phyloP scores from a whole-genome alignment of 345 rosid species.

The Isatis tinctoria region DNA sequence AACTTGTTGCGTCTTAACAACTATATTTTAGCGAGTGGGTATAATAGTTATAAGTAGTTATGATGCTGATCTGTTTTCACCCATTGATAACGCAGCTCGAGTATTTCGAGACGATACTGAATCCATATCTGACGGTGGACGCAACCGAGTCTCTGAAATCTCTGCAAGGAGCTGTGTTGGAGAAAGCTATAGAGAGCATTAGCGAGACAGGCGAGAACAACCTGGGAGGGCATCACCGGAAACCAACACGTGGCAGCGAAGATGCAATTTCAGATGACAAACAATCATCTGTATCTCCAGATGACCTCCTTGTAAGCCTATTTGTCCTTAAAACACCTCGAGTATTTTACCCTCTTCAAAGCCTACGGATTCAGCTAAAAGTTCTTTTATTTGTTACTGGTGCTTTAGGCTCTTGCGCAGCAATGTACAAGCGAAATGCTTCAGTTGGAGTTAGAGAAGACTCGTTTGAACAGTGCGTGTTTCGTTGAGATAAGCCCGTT shows the following conservation, averaged over 20 bases:
- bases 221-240: conserved; percentile 57
- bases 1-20: not conserved
- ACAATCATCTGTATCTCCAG: conserved; percentile 73
- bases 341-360: conserved; percentile 13
- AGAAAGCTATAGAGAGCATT: conserved; percentile 78
- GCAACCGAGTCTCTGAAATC: conserved; percentile 76
- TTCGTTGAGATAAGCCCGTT: conserved; percentile 58
- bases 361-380: not conserved
- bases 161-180: conserved; percentile 77
- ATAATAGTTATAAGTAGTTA: not conserved
- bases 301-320: conserved; percentile 74
- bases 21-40: not conserved
- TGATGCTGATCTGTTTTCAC: conserved; percentile 15
- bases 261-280: conserved; percentile 79
- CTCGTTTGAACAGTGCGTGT: conserved; percentile 84
- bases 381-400: not conserved
- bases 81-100: conserved; percentile 70
- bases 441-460: conserved; percentile 79
- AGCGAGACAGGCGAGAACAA: conserved; percentile 60
- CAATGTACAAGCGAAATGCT: conserved; percentile 75
- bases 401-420: conserved; percentile 66
- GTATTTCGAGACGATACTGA: conserved; percentile 82
- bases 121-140: conserved; percentile 67
- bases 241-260: conserved; percentile 91
- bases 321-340: not conserved